Evolutionary conservation across 163 green algal species (phyloP), one percentile per base, ranked within the genome.

Genomic region (Volvox carteri): DNA sequence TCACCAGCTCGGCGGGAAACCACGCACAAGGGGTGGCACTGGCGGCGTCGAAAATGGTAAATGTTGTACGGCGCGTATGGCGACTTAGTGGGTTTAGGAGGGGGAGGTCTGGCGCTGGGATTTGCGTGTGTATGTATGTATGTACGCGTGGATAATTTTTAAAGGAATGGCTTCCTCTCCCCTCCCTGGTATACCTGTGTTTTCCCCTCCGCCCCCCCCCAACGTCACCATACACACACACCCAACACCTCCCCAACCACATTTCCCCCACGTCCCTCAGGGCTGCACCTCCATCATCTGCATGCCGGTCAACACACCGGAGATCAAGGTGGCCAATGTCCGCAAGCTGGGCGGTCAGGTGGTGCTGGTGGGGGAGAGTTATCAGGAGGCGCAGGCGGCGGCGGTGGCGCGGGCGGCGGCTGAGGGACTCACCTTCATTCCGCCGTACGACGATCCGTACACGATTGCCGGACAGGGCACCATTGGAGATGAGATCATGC

Each of bases 1-100:
- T 99, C 92, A 98, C 94, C 91, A 97, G 95, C 62, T 97, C 93
- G 0, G 98, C 98, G 19, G 98, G 98, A 48, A 99, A 99, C 93
- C 98, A 99, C 92, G 98, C 98, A 16, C 98, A 99, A 93, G 98
- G 98, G 25, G 98, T 99, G 33, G 98, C 98, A 1, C 92, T 99
- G 56, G 92, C 94, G 12, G 98, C 98, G 0, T 84, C 76, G 4
- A 44, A 73, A 35, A 93, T 93, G 90, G 90, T 93, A n/a, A n/a
- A n/a, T n/a, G n/a, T n/a, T n/a, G n/a, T n/a, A n/a, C n/a, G n/a
- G n/a, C n/a, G n/a, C n/a, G n/a, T n/a, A n/a, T n/a, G n/a, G n/a
- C n/a, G n/a, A n/a, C n/a, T n/a, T n/a, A n/a, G n/a, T n/a, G n/a
- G n/a, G n/a, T n/a, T n/a, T n/a, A n/a, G n/a, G n/a, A n/a, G n/a